Evolutionary conservation across 768 basidiomycete species (phyloP).

Genomic region (Tylopilus vinaceipallidus): DNA sequence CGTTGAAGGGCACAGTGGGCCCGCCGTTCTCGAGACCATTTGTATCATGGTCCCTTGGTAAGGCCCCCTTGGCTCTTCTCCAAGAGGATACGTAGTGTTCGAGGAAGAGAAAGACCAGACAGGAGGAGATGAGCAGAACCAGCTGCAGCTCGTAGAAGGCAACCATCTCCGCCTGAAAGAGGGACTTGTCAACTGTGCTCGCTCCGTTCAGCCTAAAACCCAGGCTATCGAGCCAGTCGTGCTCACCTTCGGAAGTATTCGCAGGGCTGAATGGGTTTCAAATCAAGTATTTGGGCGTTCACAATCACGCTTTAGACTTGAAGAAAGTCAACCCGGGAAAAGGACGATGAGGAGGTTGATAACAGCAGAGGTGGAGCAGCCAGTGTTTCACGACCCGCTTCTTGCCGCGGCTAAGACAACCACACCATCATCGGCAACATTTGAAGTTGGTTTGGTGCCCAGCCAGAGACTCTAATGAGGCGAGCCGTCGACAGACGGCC

Average conservation of each 20-base stretch:
- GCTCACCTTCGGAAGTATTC: conserved; percentile 13
- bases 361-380: conserved; percentile 7
- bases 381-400: too few relatives aligned
- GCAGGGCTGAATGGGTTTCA: too few relatives aligned
- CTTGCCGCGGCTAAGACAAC: too few relatives aligned
- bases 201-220: too few relatives aligned
- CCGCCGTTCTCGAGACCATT: conserved; percentile 35
- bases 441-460: too few relatives aligned
- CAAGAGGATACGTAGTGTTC: conserved; percentile 32
- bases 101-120: conserved; percentile 34
- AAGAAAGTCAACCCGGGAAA: background rate
- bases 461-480: too few relatives aligned
- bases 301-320: background rate
- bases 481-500: too few relatives aligned
- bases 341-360: background rate
- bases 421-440: too few relatives aligned
- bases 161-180: conserved; percentile 16
- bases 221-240: too few relatives aligned
- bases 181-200: too few relatives aligned
- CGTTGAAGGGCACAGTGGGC: conserved; percentile 15
- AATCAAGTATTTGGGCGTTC: background rate
- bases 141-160: conserved; percentile 44
- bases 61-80: conserved; percentile 16
- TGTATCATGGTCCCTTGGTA: conserved; percentile 25
- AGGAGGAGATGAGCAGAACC: conserved; percentile 34